Conservation (phyloP, 169 alveolate species). For the Cryptosporidium parvum region DNA sequence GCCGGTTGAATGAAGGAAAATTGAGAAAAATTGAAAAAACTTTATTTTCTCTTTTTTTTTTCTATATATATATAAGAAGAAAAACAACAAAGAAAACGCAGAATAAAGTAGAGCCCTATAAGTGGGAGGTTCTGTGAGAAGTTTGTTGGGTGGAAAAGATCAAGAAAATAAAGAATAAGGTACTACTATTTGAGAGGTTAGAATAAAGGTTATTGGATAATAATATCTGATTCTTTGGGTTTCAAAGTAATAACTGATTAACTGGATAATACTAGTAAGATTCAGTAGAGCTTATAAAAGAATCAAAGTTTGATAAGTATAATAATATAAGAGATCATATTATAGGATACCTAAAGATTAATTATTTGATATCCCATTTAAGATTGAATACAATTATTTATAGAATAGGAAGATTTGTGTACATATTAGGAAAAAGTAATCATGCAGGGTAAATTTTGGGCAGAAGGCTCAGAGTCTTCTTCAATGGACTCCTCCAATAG, state of each 20-base stretch:
- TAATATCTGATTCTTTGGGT: background rate
- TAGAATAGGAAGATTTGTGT: background rate
- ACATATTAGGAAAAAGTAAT: background rate
- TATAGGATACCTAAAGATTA: background rate
- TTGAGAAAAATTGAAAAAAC: conserved; percentile 5
- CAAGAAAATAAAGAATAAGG: conserved; percentile 7
- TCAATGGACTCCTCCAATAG: conserved; percentile 78
- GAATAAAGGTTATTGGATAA: background rate
- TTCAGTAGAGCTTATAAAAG: background rate
- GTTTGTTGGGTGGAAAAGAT: conserved; percentile 1
- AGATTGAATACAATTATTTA: background rate
- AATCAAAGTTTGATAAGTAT: background rate
- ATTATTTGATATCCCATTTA: background rate
- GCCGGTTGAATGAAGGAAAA: background rate
- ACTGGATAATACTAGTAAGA: background rate
- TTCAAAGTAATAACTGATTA: background rate
- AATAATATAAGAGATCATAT: background rate
- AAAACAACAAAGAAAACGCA: background rate
- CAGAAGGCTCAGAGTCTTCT: conserved; percentile 85
- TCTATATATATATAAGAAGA: conserved; percentile 5
- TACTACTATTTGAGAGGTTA: background rate
- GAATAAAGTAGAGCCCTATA: background rate
- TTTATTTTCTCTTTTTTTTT: conserved; percentile 6
- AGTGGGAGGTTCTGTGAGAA: conserved; percentile 4
- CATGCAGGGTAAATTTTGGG: conserved; percentile 90